Conservation (phyloP, 2,329 filamentous ascomycete genomes). For the Botryotinia convoluta region DNA sequence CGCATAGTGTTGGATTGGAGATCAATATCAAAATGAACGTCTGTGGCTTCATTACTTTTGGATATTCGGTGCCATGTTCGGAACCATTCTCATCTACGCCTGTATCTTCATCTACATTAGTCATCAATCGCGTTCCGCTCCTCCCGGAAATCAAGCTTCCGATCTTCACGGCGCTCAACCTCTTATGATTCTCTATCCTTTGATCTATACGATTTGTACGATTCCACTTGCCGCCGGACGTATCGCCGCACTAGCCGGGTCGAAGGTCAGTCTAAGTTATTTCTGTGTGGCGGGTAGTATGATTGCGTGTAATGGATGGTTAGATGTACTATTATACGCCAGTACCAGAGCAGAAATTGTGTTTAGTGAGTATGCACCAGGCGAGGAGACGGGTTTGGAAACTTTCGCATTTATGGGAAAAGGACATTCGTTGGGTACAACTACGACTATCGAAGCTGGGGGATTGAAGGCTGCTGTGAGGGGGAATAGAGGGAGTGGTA, state of each 20-base stretch:
- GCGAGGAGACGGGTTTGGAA: constrained; percentile 48
- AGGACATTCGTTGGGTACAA: constrained; percentile 24
- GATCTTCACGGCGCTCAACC: constrained; percentile 30
- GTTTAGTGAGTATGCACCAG: constrained; percentile 45
- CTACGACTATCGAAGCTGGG: constrained; percentile 24
- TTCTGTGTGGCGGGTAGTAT: constrained; percentile 59
- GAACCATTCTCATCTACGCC: constrained; percentile 49
- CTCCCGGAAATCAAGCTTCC: not conserved
- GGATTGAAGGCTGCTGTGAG: constrained; percentile 15
- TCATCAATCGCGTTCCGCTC: constrained; percentile 8
- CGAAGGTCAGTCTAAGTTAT: constrained; percentile 50
- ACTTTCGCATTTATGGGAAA: constrained; percentile 46
- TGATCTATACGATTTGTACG: constrained; percentile 69
- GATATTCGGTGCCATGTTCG: constrained; percentile 55
- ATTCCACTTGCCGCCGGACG: constrained; percentile 63
- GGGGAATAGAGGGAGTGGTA: constrained; percentile 5
- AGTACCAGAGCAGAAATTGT: constrained; percentile 53
- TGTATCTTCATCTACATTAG: constrained; percentile 35
- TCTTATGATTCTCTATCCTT: constrained; percentile 64
- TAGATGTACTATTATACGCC: constrained; percentile 54
- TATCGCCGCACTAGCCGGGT: constrained; percentile 59
- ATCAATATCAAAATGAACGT: constrained; percentile 52
- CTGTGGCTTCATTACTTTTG: constrained; percentile 63
- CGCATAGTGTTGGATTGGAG: constrained; percentile 62
- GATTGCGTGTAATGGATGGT: constrained; percentile 55